phyloP scores from a whole-genome alignment of 768 basidiomycete species.

The Infundibulicybe gibba region DNA sequence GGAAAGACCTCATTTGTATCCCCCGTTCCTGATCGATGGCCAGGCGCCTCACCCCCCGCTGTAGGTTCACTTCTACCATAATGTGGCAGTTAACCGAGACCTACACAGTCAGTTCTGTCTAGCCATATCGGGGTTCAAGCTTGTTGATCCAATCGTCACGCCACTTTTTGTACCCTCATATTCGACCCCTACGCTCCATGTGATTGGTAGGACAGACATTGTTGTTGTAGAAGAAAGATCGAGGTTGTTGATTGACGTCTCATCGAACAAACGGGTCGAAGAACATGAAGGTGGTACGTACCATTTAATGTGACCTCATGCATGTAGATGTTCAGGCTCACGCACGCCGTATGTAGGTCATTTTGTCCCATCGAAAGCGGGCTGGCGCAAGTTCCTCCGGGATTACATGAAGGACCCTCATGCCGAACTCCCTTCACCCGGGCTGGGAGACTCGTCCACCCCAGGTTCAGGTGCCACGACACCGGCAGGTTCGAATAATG shows the following conservation, averaged over 20 bases:
- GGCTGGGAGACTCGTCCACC: constrained; percentile 10
- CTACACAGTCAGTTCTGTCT: constrained; percentile 68
- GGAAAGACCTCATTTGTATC: constrained; percentile 40
- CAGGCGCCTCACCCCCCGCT: constrained; percentile 71
- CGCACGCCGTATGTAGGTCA: constrained; percentile 47
- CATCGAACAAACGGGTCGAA: constrained; percentile 60
- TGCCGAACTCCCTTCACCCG: constrained; percentile 43
- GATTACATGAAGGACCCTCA: constrained; percentile 58
- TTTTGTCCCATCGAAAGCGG: constrained; percentile 75
- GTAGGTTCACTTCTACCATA: constrained; percentile 32
- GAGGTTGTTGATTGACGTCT: constrained; percentile 48
- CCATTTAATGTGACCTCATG: neutral
- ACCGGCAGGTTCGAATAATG: constrained; percentile 25
- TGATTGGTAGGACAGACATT: constrained; percentile 74
- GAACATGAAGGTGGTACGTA: constrained; percentile 75
- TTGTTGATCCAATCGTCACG: constrained; percentile 42
- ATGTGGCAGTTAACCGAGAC: constrained; percentile 1
- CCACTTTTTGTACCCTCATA: constrained; percentile 49
- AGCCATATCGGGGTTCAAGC: constrained; percentile 70
- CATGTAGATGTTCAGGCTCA: neutral
- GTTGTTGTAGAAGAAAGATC: constrained; percentile 73
- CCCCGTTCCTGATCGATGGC: constrained; percentile 61
- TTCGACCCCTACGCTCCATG: constrained; percentile 72
- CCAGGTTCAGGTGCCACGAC: constrained; percentile 44
- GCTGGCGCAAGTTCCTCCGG: constrained; percentile 73